Evolutionary conservation across 257 asterid genomes (phyloP).

Genomic region (Apocynum venetum): DNA sequence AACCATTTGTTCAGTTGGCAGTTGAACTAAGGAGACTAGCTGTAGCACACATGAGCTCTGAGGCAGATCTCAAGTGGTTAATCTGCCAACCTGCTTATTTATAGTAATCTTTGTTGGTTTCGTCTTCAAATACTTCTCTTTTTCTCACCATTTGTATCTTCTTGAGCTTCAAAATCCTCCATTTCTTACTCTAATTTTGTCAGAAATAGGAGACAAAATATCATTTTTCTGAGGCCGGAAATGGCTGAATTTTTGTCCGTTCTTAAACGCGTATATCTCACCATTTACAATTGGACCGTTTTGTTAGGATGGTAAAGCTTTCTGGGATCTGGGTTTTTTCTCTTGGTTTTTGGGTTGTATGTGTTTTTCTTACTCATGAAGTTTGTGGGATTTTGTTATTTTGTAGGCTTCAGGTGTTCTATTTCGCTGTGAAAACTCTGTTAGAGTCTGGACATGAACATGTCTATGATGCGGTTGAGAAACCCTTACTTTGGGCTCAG

Average conservation of each 20-base stretch:
- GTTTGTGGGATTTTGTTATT: conserved; percentile 5
- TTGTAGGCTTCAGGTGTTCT: conserved; percentile 62
- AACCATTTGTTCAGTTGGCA: conserved; percentile 5
- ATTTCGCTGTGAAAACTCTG: conserved; percentile 56
- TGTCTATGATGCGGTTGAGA: conserved; percentile 76
- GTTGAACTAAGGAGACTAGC: background rate
- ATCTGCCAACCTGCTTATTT: conserved; percentile 14
- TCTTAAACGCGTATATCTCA: conserved; percentile 63
- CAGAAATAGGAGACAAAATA: background rate
- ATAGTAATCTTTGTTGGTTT: background rate
- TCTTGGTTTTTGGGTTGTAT: background rate
- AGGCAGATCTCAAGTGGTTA: conserved; percentile 13
- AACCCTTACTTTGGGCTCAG: conserved; percentile 78
- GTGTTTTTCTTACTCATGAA: background rate
- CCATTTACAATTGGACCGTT: conserved; percentile 70
- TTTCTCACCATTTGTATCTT: background rate
- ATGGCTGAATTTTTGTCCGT: conserved; percentile 63
- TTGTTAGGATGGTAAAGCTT: conserved; percentile 67
- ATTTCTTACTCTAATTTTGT: background rate
- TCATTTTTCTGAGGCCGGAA: background rate
- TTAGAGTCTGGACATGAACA: conserved; percentile 54
- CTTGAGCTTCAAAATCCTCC: background rate
- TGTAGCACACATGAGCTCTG: background rate
- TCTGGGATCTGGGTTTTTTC: conserved; percentile 9
- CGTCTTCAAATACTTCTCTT: background rate